Conservation (phyloP, 495 filamentous ascomycete species). For the Neurospora africana region DNA sequence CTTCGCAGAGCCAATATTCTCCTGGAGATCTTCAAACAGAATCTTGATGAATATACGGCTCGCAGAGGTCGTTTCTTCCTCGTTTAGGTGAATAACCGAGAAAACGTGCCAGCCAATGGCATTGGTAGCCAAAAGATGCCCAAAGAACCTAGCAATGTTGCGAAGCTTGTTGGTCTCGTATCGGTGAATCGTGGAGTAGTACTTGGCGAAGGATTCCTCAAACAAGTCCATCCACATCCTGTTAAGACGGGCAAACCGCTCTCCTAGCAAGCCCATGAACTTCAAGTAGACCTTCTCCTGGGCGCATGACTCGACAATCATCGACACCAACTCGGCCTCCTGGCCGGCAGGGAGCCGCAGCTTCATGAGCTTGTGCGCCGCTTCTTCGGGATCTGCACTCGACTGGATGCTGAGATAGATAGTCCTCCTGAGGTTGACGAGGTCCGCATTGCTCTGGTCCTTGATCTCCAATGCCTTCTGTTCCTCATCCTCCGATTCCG, state of each 20-base stretch:
- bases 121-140: constrained; percentile 77
- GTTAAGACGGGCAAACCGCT: constrained; percentile 91
- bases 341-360: constrained; percentile 77
- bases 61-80: constrained; percentile 91
- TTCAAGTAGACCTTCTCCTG: constrained; percentile 95
- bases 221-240: constrained; percentile 89
- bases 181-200: constrained; percentile 95
- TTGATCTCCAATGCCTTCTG: constrained; percentile 79
- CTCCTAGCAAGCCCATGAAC: constrained; percentile 89
- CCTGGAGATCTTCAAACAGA: constrained; percentile 81
- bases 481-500: constrained; percentile 67
- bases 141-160: constrained; percentile 92
- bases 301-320: constrained; percentile 93
- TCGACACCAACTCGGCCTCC: constrained; percentile 82
- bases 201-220: constrained; percentile 76
- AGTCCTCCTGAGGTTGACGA: constrained; percentile 83
- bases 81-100: constrained; percentile 75
- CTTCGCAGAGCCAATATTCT: constrained; percentile 74
- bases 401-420: constrained; percentile 98
- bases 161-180: constrained; percentile 89
- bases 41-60: constrained; percentile 98
- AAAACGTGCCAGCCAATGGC: constrained; percentile 88
- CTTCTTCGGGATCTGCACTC: constrained; percentile 88
- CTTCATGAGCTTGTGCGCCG: constrained; percentile 90
- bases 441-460: constrained; percentile 90